Conservation (phyloP, 1,284 basidiomycete genomes). For the Cutaneotrichosporon spelunceum region DNA sequence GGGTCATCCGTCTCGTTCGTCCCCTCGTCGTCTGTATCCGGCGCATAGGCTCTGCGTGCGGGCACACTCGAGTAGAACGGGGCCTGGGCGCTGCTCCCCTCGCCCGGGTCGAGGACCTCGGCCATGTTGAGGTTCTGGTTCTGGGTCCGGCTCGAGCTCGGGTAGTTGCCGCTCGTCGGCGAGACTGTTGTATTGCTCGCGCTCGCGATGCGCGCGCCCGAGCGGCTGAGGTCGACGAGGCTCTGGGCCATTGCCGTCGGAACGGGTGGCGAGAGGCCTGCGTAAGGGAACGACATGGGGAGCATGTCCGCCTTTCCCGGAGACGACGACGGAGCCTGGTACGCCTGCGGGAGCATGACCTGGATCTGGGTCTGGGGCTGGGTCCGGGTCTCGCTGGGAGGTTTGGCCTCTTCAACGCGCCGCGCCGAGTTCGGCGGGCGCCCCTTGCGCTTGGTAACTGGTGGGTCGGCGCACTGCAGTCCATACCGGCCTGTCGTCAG, state of each 20-base stretch:
- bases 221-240: constrained; percentile 10
- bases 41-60: constrained; percentile 2
- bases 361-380: background rate
- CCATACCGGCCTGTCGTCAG: constrained; percentile 23
- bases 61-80: constrained; percentile 31
- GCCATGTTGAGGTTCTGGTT: constrained; percentile 29
- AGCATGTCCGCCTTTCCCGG: constrained; percentile 1
- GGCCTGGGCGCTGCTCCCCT: constrained; percentile 19
- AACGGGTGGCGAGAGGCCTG: background rate
- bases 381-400: too few relatives aligned
- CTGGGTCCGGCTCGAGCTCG: constrained; percentile 5
- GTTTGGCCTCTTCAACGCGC: constrained; percentile 1
- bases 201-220: background rate
- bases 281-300: background rate
- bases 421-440: constrained; percentile 24
- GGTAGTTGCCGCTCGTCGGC: constrained; percentile 1
- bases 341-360: background rate
- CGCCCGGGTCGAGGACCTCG: constrained; percentile 31
- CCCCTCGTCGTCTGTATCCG: constrained; percentile 9
- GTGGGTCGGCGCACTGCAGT: constrained; percentile 27
- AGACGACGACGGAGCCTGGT: background rate
- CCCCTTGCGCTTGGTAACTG: constrained; percentile 30
- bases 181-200: background rate
- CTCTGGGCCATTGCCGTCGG: constrained; percentile 6
- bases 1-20: constrained; percentile 26